Percentiles rank a stretch among this genome's conserved stretches.
These are phyloP conservation scores for Rosellinia necatrix DNA, from an alignment of 2,329 filamentous ascomycete species.

Conservation along the genomic window DNA sequence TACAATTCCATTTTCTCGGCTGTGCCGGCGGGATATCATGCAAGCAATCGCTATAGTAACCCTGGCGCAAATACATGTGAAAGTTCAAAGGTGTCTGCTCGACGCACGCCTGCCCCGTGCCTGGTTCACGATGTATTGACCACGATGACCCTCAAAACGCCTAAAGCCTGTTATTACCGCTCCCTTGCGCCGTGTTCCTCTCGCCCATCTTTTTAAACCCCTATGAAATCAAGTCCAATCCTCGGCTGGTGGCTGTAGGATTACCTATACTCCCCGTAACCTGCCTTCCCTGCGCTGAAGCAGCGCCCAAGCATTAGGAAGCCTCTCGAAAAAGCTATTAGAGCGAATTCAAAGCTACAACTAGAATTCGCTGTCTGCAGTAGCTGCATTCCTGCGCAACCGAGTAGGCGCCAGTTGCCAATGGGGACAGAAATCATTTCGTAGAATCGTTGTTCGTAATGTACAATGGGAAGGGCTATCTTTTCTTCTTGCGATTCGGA, in stretches of 20 bases:
- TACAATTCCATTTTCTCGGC: constrained; percentile 37
- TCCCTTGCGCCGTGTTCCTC: constrained; percentile 2
- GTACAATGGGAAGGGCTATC: constrained; percentile 33
- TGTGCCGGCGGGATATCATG: constrained; percentile 43
- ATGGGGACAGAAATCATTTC: constrained; percentile 31
- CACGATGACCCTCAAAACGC: constrained; percentile 18
- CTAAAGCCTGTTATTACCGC: constrained; percentile 21
- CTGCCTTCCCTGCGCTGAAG: neutral
- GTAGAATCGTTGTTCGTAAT: constrained; percentile 39
- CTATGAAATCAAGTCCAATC: constrained; percentile 3
- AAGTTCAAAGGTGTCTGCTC: constrained; percentile 1
- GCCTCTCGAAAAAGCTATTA: constrained; percentile 1
- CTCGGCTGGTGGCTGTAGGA: constrained; percentile 4
- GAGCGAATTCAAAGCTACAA: constrained; percentile 1
- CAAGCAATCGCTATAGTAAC: constrained; percentile 30
- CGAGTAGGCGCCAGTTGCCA: constrained; percentile 17
- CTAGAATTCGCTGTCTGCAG: neutral
- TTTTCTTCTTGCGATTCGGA: constrained; percentile 2
- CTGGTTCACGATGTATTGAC: constrained; percentile 1
- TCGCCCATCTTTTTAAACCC: constrained; percentile 13
- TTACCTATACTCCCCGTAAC: constrained; percentile 2
- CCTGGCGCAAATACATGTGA: constrained; percentile 25
- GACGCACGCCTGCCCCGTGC: constrained; percentile 7
- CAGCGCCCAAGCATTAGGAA: constrained; percentile 14
- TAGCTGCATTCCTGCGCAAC: constrained; percentile 5